Evolutionary conservation across 2,329 filamentous ascomycete genomes (phyloP), one percentile per base, ranked within the genome.

Genomic region (Fusarium cyanostomum): DNA sequence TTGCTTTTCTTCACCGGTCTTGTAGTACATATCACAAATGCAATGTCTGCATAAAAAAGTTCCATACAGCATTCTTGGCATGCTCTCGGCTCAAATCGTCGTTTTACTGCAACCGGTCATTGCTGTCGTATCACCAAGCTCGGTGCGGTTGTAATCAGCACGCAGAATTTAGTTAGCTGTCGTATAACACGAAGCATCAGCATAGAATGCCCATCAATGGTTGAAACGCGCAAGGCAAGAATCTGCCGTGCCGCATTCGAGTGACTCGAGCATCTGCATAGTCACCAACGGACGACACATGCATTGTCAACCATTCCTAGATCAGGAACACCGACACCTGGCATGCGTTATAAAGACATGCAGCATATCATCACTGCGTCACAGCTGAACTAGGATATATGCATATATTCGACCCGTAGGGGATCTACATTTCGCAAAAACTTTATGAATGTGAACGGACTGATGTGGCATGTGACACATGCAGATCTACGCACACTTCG

Each of bases 361-460:
- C 3, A 48, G 35, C 24, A 38, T n/a, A 38, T 21, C 15, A 49
- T 15, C 10, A 12, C 2, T 28, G 15, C 12, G 11, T 38, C n/a
- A 7, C 34, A 31, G 24, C 21, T 48, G 21, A 4, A 2, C 0
- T 7, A 4, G 7, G 21, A 7, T 5, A 2, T 12, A 2, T 28
- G 24, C 15, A 18, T 18, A 0, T 1, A 41, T n/a, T 24, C 10
- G 2, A n/a, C 3, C 16, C 15, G 45, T 21, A 33, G 46, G 34
- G 26, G 34, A 41, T 41, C 24, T 31, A 12, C 34, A 7, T 28
- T 11, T 12, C n/a, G 7, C 10, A 8, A 13, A 3, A 30, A 24
- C 3, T 7, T 2, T 7, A 3, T 5, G 38, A 10, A 2, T 34
- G 7, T 4, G 16, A 6, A 3, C 5, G n/a, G n/a, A n/a, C n/a